Evolutionary conservation across 495 filamentous ascomycete species (phyloP), one percentile per base, ranked within the genome.

Genomic region (Annulohypoxylon maeteangense): DNA sequence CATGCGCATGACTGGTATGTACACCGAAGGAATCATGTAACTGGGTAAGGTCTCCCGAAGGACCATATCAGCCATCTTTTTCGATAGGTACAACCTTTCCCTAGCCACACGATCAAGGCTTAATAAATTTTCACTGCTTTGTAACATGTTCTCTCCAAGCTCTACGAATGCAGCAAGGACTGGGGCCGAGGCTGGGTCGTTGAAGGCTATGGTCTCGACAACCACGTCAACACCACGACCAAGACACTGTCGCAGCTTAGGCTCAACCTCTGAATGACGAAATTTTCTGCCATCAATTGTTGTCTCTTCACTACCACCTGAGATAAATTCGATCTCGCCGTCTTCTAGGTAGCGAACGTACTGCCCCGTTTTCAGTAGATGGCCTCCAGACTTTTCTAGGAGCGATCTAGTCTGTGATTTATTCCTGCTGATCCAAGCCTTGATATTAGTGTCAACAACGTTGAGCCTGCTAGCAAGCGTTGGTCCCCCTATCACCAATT

Each of bases 401-500:
- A 74, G 50, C 1, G 71, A 68, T 32, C 47, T 65, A 10, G 74
- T 65, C 47, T 61, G 63, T 55, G 56, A 47, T 27, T 20, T 34
- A 16, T 65, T 68, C 56, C 72, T 68, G 10, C 59, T 40, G 12
- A 71, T 47, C 38, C 72, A 68, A 8, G 71, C 29, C 22, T 74
- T 68, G 4, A 76, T 55, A 54, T 74, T 62, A 8, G 68, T n/a
- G 18, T 68, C 72, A 4, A 45, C 50, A 31, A 71, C 65, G 34
- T 71, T 61, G 16, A 78, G 69, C 8, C 75, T 66, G 60, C 56
- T 69, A 10, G 80, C 81, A 11, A 85, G 72, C 0, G 83, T 84
- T 18, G 82, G 81, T 0, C 81, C 82, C 40, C 83, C 81, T 20
- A 85, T 79, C 1, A 85, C 80, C 1, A 85, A 78, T 64, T 85